Percentiles rank a stretch among this genome's conserved stretches.
phyloP scores from a whole-genome alignment of 805 yeast genomes.

The Saturnispora quitensis region DNA sequence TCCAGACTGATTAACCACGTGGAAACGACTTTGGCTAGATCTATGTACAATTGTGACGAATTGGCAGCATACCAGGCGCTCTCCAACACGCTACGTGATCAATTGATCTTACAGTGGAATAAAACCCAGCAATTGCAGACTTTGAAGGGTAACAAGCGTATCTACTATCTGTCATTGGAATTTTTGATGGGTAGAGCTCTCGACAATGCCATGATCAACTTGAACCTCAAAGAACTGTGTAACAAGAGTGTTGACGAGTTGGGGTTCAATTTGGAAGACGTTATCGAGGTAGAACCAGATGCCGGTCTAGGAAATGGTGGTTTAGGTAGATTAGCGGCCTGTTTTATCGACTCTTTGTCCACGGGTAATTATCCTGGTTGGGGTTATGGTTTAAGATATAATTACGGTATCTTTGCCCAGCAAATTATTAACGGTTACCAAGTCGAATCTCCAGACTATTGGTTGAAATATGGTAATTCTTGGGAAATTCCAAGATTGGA shows the following conservation, averaged over 20 bases:
- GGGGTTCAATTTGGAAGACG: constrained; percentile 83
- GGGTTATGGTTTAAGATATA: constrained; percentile 93
- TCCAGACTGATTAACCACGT: constrained; percentile 70
- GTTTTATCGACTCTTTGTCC: constrained; percentile 82
- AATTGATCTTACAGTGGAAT: constrained; percentile 80
- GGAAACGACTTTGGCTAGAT: constrained; percentile 85
- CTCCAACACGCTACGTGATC: constrained; percentile 69
- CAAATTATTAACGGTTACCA: constrained; percentile 86
- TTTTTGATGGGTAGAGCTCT: constrained; percentile 91
- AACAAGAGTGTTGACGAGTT: constrained; percentile 51
- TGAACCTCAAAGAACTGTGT: constrained; percentile 56
- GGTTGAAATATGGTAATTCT: constrained; percentile 83
- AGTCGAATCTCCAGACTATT: constrained; percentile 89
- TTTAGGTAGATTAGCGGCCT: constrained; percentile 87
- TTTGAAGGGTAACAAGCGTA: constrained; percentile 70
- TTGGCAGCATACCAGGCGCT: constrained; percentile 91
- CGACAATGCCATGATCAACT: constrained; percentile 86
- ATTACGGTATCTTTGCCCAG: constrained; percentile 89
- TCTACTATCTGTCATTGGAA: constrained; percentile 80
- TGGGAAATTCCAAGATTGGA: constrained; percentile 90
- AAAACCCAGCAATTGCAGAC: constrained; percentile 89
- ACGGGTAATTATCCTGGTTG: constrained; percentile 86
- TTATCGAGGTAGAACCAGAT: constrained; percentile 80
- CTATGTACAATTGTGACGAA: constrained; percentile 84
- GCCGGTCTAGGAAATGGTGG: constrained; percentile 97